Evolutionary conservation across 768 basidiomycete genomes (phyloP).

Genomic region (Tremella fuciformis): DNA sequence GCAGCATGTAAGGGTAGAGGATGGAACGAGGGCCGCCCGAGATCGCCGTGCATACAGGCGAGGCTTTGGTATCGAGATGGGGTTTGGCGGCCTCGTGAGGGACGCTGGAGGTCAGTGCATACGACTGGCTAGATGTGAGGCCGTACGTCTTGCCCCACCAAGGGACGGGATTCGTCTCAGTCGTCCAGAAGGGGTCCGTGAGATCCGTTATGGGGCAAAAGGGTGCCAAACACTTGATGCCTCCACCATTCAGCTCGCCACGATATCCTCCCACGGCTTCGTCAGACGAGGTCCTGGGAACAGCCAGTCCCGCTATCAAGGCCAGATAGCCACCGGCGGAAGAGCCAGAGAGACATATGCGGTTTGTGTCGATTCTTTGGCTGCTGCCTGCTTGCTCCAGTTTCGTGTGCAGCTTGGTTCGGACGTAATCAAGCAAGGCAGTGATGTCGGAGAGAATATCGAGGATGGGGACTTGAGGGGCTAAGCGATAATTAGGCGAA

Average conservation of each 20-base stretch:
- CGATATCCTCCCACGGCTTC: slow-evolving; percentile 43
- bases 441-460: slow-evolving; percentile 48
- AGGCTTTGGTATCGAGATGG: slow-evolving; percentile 32
- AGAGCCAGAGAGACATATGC: slow-evolving; percentile 44
- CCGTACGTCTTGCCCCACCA: slow-evolving; percentile 35
- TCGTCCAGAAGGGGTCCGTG: slow-evolving; percentile 43
- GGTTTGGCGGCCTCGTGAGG: slow-evolving; percentile 40
- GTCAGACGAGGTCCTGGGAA: slow-evolving; percentile 24
- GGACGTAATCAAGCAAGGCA: slow-evolving; percentile 28
- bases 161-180: slow-evolving; percentile 43
- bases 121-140: not conserved
- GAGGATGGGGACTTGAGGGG: slow-evolving; percentile 50
- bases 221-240: slow-evolving; percentile 45
- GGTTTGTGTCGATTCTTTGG: slow-evolving; percentile 26
- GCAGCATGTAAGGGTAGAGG: slow-evolving; percentile 47
- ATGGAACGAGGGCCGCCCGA: slow-evolving; percentile 43
- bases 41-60: slow-evolving; percentile 31
- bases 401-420: slow-evolving; percentile 32
- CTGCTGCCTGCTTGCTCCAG: slow-evolving; percentile 24
- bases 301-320: slow-evolving; percentile 36
- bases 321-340: slow-evolving; percentile 47
- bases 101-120: slow-evolving; percentile 20
- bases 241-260: slow-evolving; percentile 18
- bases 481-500: slow-evolving; percentile 51
- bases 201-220: slow-evolving; percentile 47